Percentiles rank a stretch among this genome's conserved stretches.
Conservation (phyloP, 1,139 yeast genomes). For the Hyphopichia wangnamkhiaoensis region DNA sequence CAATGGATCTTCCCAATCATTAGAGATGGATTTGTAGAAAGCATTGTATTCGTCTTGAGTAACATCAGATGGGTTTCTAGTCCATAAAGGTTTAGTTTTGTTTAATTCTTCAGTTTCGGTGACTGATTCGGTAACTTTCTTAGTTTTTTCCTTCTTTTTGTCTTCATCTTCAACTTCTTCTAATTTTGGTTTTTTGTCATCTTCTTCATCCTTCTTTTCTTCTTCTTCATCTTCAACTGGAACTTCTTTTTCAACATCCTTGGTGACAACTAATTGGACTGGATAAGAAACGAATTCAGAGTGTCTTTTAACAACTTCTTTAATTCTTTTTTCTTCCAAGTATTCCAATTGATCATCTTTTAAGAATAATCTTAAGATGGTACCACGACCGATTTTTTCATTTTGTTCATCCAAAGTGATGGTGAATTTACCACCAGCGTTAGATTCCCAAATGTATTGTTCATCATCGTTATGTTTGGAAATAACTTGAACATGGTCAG, state of each 20-base stretch:
- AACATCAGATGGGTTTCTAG: slow-evolving; percentile 97
- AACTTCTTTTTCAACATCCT: slow-evolving; percentile 96
- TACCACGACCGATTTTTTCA: slow-evolving; percentile 92
- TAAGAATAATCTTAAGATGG: slow-evolving; percentile 91
- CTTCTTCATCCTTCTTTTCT: slow-evolving; percentile 48
- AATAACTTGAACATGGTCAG: slow-evolving; percentile 98
- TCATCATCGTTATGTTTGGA: slow-evolving; percentile 99
- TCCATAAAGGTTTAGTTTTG: slow-evolving; percentile 99
- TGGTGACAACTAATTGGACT: slow-evolving; percentile 96
- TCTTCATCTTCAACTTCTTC: slow-evolving; percentile 70
- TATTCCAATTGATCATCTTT: slow-evolving; percentile 99
- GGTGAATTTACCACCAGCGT: slow-evolving; percentile 99
- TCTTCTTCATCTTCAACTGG: slow-evolving; percentile 72
- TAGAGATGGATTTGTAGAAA: slow-evolving; percentile 98
- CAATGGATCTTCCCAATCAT: slow-evolving; percentile 99
- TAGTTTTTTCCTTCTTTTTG: slow-evolving; percentile 71
- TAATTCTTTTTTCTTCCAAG: slow-evolving; percentile 98
- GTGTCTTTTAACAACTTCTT: slow-evolving; percentile 99
- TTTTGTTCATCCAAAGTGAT: slow-evolving; percentile 86
- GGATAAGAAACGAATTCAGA: slow-evolving; percentile 99
- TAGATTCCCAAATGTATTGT: slow-evolving; percentile 99
- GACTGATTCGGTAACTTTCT: slow-evolving; percentile 82
- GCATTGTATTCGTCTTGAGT: slow-evolving; percentile 99
- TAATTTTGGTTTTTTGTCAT: slow-evolving; percentile 60
- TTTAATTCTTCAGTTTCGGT: slow-evolving; percentile 95